Conservation (phyloP, 192 early-diverging fungal genomes). For the Haplosporangium gracile region DNA sequence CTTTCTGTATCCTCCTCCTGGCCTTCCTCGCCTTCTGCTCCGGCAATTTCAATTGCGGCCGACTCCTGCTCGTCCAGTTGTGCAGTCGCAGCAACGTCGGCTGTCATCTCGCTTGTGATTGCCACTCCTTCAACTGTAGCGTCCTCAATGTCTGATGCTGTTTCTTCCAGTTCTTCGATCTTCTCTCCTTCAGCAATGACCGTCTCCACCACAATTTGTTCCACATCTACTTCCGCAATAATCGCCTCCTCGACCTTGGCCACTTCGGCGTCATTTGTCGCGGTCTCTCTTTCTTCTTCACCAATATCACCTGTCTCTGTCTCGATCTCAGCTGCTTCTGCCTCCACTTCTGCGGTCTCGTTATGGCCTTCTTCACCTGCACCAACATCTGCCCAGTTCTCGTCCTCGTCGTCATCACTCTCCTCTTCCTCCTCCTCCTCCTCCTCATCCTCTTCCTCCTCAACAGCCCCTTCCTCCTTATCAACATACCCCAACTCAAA, state of each 20-base stretch:
- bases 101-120: background rate
- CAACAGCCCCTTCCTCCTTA: background rate
- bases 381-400: background rate
- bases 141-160: background rate
- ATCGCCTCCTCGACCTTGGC: background rate
- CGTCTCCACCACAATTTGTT: background rate
- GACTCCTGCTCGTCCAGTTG: background rate
- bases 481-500: conserved; percentile 13
- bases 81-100: background rate
- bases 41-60: background rate
- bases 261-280: background rate
- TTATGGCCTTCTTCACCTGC: background rate
- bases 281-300: background rate
- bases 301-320: background rate
- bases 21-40: background rate
- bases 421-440: background rate
- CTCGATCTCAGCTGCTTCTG: background rate
- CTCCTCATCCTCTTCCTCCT: background rate
- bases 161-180: background rate
- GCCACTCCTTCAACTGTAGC: no score
- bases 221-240: background rate
- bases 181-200: background rate
- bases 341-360: background rate
- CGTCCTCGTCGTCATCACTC: background rate
- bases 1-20: background rate